Conservation (phyloP, 2,329 filamentous ascomycete genomes). For the Remersonia thermophila region DNA sequence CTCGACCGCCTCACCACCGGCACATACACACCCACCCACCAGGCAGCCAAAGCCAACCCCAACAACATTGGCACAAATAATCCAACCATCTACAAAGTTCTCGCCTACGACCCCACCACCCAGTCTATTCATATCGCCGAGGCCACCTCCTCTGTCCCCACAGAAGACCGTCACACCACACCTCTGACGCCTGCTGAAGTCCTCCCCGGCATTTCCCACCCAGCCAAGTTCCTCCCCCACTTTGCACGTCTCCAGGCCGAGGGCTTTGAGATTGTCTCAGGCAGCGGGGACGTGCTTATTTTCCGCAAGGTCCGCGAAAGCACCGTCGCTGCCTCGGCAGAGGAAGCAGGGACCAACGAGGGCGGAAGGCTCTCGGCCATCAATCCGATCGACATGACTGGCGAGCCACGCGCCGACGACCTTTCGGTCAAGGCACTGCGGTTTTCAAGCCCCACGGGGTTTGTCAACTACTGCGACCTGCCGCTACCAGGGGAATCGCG, state of each 20-base stretch:
- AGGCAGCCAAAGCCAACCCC: slow-evolving; percentile 17
- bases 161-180: slow-evolving; percentile 22
- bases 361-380: too few relatives aligned
- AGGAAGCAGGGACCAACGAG: too few relatives aligned
- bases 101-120: slow-evolving; percentile 51
- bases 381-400: slow-evolving; percentile 50
- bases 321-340: slow-evolving; percentile 5
- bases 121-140: slow-evolving; percentile 47
- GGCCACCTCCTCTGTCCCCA: slow-evolving; percentile 42
- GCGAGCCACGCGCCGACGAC: slow-evolving; percentile 18
- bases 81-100: slow-evolving; percentile 44
- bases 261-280: slow-evolving; percentile 56
- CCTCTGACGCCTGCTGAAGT: slow-evolving; percentile 47
- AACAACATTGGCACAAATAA: slow-evolving; percentile 3
- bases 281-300: slow-evolving; percentile 49
- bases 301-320: slow-evolving; percentile 46
- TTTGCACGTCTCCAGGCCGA: slow-evolving; percentile 45
- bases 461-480: slow-evolving; percentile 44
- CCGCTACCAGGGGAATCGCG: slow-evolving; percentile 17
- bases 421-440: slow-evolving; percentile 23
- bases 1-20: slow-evolving; percentile 14
- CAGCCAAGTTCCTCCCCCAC: slow-evolving; percentile 52
- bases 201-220: slow-evolving; percentile 47
- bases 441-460: slow-evolving; percentile 53
- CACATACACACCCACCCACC: slow-evolving; percentile 4